Conservation (phyloP, 768 basidiomycete genomes). For the Panaeolus cyanescens region DNA sequence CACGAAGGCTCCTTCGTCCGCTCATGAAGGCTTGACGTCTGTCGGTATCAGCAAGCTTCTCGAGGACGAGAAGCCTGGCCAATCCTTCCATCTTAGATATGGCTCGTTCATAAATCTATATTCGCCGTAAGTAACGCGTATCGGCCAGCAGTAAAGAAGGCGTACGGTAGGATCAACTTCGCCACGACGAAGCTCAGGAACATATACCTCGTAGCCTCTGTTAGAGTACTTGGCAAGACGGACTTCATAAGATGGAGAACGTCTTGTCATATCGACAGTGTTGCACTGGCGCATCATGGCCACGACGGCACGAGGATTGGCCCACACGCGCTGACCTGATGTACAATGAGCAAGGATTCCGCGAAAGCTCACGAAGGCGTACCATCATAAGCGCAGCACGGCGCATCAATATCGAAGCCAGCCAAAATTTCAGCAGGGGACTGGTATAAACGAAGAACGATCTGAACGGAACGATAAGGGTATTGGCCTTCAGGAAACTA, state of each 20-base stretch:
- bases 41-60: conserved; percentile 50
- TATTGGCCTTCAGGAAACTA: conserved; percentile 48
- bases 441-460: conserved; percentile 62
- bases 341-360: not conserved
- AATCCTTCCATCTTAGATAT: conserved; percentile 59
- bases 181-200: conserved; percentile 49
- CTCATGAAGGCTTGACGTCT: conserved; percentile 47
- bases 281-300: conserved; percentile 71
- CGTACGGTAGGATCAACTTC: conserved; percentile 62
- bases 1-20: conserved; percentile 50
- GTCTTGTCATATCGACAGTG: conserved; percentile 60
- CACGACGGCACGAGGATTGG: conserved; percentile 58
- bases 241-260: conserved; percentile 67
- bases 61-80: conserved; percentile 62
- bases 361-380: not conserved
- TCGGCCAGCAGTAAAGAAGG: not conserved
- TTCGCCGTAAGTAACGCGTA: not conserved
- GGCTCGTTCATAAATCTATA: conserved; percentile 63
- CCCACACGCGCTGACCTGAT: conserved; percentile 52
- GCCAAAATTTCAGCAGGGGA: conserved; percentile 68
- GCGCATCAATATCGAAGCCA: conserved; percentile 69
- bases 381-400: conserved; percentile 54
- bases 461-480: conserved; percentile 67
- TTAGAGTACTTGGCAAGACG: conserved; percentile 59
- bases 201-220: conserved; percentile 58